Conservation (phyloP, 1,284 basidiomycete genomes). For the Cystobasidiaceae sp. region DNA sequence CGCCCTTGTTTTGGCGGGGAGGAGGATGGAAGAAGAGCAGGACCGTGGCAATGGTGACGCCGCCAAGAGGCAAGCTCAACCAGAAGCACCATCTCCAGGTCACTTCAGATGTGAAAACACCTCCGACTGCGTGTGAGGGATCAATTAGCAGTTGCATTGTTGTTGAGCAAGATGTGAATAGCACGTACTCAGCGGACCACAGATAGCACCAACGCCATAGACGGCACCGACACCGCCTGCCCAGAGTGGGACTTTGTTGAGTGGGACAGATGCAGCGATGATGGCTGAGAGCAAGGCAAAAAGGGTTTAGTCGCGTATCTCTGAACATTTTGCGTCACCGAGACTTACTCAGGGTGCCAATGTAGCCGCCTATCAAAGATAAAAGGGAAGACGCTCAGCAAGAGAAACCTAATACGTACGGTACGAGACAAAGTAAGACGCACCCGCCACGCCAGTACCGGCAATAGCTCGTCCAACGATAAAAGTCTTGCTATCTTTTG, state of each 20-base stretch:
- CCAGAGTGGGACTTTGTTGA: constrained; percentile 20
- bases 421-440: too few species aligned
- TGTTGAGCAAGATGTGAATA: background rate
- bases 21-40: constrained; percentile 35
- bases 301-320: too few species aligned
- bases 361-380: constrained; percentile 25
- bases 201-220: constrained; percentile 37
- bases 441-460: constrained; percentile 10
- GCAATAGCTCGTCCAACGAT: constrained; percentile 41
- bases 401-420: too few species aligned
- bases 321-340: too few species aligned
- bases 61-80: constrained; percentile 39
- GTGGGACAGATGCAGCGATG: background rate
- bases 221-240: constrained; percentile 34
- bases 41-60: constrained; percentile 30
- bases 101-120: constrained; percentile 38
- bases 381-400: constrained; percentile 6
- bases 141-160: constrained; percentile 12
- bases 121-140: constrained; percentile 35
- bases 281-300: too few species aligned
- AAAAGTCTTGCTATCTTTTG: constrained; percentile 38
- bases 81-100: constrained; percentile 44
- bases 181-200: constrained; percentile 16
- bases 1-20: background rate
- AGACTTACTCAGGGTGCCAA: too few species aligned